Evolutionary conservation across 257 asterid species (phyloP), one percentile per base, ranked within the genome.

Genomic region (Forsythia viridissima): DNA sequence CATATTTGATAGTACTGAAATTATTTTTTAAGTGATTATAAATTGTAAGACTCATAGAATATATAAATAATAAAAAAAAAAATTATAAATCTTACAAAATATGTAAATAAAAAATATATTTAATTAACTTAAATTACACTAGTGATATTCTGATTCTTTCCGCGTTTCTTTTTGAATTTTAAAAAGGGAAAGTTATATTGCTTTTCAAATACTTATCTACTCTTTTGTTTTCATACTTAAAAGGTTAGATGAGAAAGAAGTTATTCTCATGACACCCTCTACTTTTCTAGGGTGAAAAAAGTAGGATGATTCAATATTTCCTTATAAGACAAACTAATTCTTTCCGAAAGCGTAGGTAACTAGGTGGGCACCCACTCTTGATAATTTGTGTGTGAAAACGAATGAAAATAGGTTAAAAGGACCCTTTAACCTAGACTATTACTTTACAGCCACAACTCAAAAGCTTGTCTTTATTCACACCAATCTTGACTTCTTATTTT

Each of bases 331-430:
- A 74, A 78, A 34, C 15, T 38, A 24, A 68, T 74, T 77, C 72
- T 81, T 82, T 61, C 3, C 63, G 72, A 70, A 11, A 57, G 77
- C 75, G 69, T 36, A 66, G 78, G 74, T 8, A 71, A 75, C 76
- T 75, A 79, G 83, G 86, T 83, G 55, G 65, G 36, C 39, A 57
- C 63, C 74, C n/a, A 65, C 82, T 82, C 79, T 65, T 55, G 76
- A 82, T 52, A 51, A 41, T 34, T 70, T 72, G 79, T 48, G 70
- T 70, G 85, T 9, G 39, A 63, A 63, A 61, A 78, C 8, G 51
- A 71, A 80, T 24, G 66, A 76, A 76, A 83, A 76, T 83, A 80
- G 84, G 86, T 83, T 83, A 73, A 83, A 83, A 83, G 80, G 36
- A 8, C 37, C 69, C 86, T 83, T 83, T 83, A 80, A 67, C 34